Evolutionary conservation across 306 rosid genomes (phyloP).

Genomic region (Cucumis melo): DNA sequence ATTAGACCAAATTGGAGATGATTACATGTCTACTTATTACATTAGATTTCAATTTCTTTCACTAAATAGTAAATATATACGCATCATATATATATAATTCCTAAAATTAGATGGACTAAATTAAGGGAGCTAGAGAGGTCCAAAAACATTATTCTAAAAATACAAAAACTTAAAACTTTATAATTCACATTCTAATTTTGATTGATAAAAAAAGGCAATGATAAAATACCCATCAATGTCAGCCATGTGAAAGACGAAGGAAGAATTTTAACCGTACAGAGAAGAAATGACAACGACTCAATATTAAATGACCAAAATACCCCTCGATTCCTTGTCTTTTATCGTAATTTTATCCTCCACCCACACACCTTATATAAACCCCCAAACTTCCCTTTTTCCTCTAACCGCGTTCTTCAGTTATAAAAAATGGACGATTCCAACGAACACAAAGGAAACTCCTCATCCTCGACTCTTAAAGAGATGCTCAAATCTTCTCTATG

Average conservation of each 20-base stretch:
- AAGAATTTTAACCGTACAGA: slow-evolving; percentile 1
- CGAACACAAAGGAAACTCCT: not conserved
- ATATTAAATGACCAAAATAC: not conserved
- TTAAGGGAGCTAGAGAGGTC: not conserved
- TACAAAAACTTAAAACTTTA: not conserved
- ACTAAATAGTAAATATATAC: not conserved
- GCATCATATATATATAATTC: too few relatives aligned
- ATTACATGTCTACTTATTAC: not conserved
- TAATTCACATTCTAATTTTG: not conserved
- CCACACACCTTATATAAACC: not conserved
- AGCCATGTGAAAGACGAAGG: not conserved
- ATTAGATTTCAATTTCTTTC: not conserved
- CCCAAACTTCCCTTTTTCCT: not conserved
- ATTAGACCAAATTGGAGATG: too few relatives aligned
- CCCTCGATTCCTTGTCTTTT: not conserved
- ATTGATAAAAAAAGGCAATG: not conserved
- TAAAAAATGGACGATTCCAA: slow-evolving; percentile 6
- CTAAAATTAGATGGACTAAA: not conserved
- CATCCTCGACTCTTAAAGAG: not conserved
- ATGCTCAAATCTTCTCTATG: slow-evolving; percentile 7
- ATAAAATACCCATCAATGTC: not conserved
- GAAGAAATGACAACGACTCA: not conserved
- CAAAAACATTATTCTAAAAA: not conserved
- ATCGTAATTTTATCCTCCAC: slow-evolving; percentile 14
- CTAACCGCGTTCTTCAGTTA: slow-evolving; percentile 14